Evolutionary conservation across 164 flowering plant species (phyloP), one percentile per base, ranked within the genome.

Genomic region (Vitis labrusca): DNA sequence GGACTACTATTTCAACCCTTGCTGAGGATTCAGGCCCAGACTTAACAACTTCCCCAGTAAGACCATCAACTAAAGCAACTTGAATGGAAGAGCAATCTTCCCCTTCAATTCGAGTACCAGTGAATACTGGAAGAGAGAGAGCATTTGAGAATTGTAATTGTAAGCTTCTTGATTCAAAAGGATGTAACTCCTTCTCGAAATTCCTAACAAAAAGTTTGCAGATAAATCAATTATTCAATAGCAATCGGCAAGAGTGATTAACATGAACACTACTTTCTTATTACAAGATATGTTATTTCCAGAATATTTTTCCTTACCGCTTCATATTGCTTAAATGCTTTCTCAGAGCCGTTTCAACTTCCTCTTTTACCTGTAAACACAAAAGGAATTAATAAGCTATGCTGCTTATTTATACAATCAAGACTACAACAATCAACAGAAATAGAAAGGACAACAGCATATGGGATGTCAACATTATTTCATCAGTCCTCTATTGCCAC

Each of bases 91-190:
- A 73, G 62, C 77, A 29, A 9, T 85, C 89, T 64, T 86, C 93
- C 70, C 88, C 97, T 79, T 90, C 91, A 66, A 94, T 85, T 79
- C 80, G 88, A 53, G 89, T 75, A 47, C 93, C 93, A 64, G 98
- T 89, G 70, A 89, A 89, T 19, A 94, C 81, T 1, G 97, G 97
- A 72, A 88, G 90, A 74, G 87, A 88, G 32, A 90, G 81, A 53
- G 67, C 80, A 71, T 71, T 84, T 17, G 67, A 55, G 75, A 94
- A 92, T 78, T 81, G 79, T 8, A 94, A 81, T 44, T 83, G 85
- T 69, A 94, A 77, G 82, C 79, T 86, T 69, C 88, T 83, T 64
- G 85, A 76, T 10, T 78, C 83, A 30, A 84, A 73, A 63, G 81
- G 73, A 68, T 80, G 66, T 44, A 73, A 62, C 32, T 85, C 88